phyloP scores from a whole-genome alignment of 169 alveolate genomes.

The Theileria luwenshuni region DNA sequence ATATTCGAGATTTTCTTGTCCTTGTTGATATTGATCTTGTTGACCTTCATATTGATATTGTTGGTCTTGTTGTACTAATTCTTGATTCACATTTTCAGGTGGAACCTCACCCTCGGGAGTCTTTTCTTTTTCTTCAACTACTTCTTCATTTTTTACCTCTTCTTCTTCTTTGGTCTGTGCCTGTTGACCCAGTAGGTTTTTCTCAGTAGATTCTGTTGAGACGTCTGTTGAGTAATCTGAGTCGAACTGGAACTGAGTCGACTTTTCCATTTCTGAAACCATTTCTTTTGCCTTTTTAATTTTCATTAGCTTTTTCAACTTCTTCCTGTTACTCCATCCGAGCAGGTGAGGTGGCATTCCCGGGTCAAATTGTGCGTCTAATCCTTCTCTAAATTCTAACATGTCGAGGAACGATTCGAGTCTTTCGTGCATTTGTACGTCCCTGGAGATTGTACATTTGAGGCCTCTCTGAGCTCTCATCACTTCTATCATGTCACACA shows the following conservation, averaged over 20 bases:
- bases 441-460: constrained; percentile 41
- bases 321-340: constrained; percentile 74
- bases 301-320: constrained; percentile 32
- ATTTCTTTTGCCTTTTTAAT: constrained; percentile 4
- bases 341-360: constrained; percentile 74
- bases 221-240: constrained; percentile 54
- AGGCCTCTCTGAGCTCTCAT: constrained; percentile 62
- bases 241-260: constrained; percentile 51
- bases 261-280: constrained; percentile 33
- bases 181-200: constrained; percentile 7
- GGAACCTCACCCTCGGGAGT: neutral
- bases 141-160: neutral
- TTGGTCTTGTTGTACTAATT: constrained; percentile 37
- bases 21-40: constrained; percentile 36
- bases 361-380: constrained; percentile 75
- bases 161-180: neutral
- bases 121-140: neutral
- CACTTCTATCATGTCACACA: constrained; percentile 62
- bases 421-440: constrained; percentile 61
- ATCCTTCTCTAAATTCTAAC: constrained; percentile 66
- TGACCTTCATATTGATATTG: constrained; percentile 17
- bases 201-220: constrained; percentile 33
- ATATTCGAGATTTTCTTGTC: constrained; percentile 29
- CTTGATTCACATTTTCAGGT: neutral
- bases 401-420: constrained; percentile 63